phyloP scores from a whole-genome alignment of 495 filamentous ascomycete genomes.

The Penicillium simplicissimum region DNA sequence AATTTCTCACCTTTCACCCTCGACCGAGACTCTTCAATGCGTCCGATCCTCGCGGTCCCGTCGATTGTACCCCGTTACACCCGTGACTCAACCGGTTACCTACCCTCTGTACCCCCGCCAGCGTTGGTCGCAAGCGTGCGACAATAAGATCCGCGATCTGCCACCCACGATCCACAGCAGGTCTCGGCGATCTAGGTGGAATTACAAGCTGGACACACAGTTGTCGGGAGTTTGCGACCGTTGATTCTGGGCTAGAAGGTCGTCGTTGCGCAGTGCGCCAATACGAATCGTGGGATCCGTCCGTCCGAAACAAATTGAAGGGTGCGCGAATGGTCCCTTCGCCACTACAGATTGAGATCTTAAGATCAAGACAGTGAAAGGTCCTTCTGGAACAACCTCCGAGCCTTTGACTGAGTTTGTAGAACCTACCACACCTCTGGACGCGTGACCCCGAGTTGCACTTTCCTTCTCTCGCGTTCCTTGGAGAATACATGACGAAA shows the following conservation, averaged over 20 bases:
- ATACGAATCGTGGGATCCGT: slow-evolving; percentile 22
- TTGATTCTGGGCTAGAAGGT: background rate
- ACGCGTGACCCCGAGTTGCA: slow-evolving; percentile 3
- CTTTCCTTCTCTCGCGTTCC: background rate
- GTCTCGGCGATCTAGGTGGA: slow-evolving; percentile 4
- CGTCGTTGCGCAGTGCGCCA: slow-evolving; percentile 15
- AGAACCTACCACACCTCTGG: background rate
- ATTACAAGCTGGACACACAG: background rate
- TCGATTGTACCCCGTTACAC: slow-evolving; percentile 33
- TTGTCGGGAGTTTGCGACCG: slow-evolving; percentile 13
- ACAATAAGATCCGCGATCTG: slow-evolving; percentile 20
- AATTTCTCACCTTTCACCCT: background rate
- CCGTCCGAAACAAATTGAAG: slow-evolving; percentile 19
- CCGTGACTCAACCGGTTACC: slow-evolving; percentile 23
- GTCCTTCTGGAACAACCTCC: background rate
- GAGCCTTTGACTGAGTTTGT: background rate
- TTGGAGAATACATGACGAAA: slow-evolving; percentile 41
- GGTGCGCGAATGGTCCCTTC: slow-evolving; percentile 26
- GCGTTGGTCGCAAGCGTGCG: slow-evolving; percentile 28
- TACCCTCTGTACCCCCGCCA: slow-evolving; percentile 24
- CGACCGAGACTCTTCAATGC: slow-evolving; percentile 27
- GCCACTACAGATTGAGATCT: slow-evolving; percentile 18
- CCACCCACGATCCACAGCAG: slow-evolving; percentile 3
- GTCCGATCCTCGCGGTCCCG: slow-evolving; percentile 19
- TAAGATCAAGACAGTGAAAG: slow-evolving; percentile 16